Evolutionary conservation across 768 basidiomycete species (phyloP).

Genomic region (Multifurca ochricompacta): DNA sequence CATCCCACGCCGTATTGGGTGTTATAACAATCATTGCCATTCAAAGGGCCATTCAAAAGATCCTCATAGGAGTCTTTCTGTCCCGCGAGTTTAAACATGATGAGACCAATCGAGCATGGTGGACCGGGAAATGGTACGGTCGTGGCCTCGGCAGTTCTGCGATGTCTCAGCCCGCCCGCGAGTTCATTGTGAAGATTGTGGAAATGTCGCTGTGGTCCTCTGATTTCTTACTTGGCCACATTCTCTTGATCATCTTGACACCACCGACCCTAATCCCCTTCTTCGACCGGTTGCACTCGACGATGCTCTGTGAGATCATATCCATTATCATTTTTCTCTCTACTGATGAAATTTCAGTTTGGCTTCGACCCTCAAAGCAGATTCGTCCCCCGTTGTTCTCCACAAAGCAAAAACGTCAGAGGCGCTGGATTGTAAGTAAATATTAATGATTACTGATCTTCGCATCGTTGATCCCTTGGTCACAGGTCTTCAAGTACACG

Average conservation of each 20-base stretch:
- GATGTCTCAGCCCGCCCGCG: constrained; percentile 96
- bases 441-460: neutral
- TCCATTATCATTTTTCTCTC: neutral
- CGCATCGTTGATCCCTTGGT: neutral
- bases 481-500: constrained; percentile 75
- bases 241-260: constrained; percentile 86
- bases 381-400: constrained; percentile 91
- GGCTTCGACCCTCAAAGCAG: constrained; percentile 92
- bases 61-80: constrained; percentile 88
- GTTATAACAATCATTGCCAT: constrained; percentile 87
- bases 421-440: constrained; percentile 75
- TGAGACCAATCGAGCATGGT: constrained; percentile 98
- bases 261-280: constrained; percentile 86
- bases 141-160: constrained; percentile 84
- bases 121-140: constrained; percentile 97
- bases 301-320: constrained; percentile 35
- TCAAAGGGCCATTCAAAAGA: constrained; percentile 89
- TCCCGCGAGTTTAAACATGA: constrained; percentile 99
- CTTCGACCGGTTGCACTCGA: constrained; percentile 87
- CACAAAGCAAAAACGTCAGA: constrained; percentile 86
- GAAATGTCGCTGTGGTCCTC: constrained; percentile 94
- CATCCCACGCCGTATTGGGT: constrained; percentile 88
- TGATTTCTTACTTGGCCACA: constrained; percentile 81
- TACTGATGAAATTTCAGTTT: constrained; percentile 46
- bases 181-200: constrained; percentile 96